Evolutionary conservation across 2,329 filamentous ascomycete species (phyloP), one percentile per base, ranked within the genome.

Genomic region (Nannizzia gypsea): DNA sequence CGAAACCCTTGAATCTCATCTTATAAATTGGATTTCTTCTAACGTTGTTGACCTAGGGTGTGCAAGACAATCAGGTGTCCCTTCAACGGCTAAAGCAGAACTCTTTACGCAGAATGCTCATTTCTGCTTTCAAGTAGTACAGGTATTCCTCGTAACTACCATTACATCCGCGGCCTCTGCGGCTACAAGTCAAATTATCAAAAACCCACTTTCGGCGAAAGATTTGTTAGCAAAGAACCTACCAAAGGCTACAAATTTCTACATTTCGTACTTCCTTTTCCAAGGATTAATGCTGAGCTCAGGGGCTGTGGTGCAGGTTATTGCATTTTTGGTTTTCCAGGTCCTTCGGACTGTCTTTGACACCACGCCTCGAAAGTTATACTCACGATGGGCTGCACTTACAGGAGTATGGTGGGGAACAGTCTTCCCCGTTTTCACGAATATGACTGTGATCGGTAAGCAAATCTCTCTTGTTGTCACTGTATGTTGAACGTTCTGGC

Each of bases 261-360:
- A 96, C 73, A 87, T 97, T 13, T 90, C 87, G 0, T 99, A 96
- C 76, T 95, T 97, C 67, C 82, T 97, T 24, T 85, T 99, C 0
- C 91, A 97, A 71, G 93, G 92, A 31, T 71, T 97, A 50, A 85
- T 84, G 3, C 82, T 90, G 62, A 88, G 89, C 8, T 83, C 88
- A 0, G 80, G 84, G 55, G 81, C 88, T 0, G 73, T 96, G 1
- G 79, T 93, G 1, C 89, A 95, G 65, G 78, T 87, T 36, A 79
- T 77, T 26, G 88, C 89, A 24, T 81, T 95, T 26, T 68, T 90
- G 20, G 76, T 92, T 22, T 89, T 88, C 70, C 83, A 83, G 52
- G 72, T 95, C 9, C 77, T 90, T 46, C 87, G 89, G 70, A 86
- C 85, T 61, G 81, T 87, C 67, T 80, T 91, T 38, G 82, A 88